Evolutionary conservation across 192 early-diverging fungal genomes (phyloP).

Genomic region (Backusella tarrabulga): DNA sequence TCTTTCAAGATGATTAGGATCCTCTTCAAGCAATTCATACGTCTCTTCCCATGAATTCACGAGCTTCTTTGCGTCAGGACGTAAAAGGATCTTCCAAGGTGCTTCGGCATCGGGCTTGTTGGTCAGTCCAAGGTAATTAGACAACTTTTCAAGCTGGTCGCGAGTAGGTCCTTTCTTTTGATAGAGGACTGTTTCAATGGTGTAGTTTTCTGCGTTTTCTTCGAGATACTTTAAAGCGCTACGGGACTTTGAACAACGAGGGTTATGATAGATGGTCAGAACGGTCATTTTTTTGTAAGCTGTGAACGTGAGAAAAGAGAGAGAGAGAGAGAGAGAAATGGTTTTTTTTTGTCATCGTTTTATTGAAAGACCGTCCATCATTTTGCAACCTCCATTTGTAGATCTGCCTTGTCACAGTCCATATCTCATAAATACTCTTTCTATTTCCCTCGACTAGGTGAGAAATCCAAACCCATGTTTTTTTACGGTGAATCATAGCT

Average conservation of each 20-base stretch:
- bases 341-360: background rate
- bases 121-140: conserved; percentile 18
- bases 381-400: too few relatives aligned
- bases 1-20: conserved; percentile 28
- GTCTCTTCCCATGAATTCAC: conserved; percentile 9
- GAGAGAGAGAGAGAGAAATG: background rate
- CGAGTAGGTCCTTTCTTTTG: conserved; percentile 19
- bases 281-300: background rate
- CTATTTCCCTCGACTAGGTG: too few relatives aligned
- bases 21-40: conserved; percentile 14
- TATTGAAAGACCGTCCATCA: background rate
- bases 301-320: background rate
- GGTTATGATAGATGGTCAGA: conserved; percentile 38
- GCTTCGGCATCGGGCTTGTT: conserved; percentile 1
- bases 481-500: too few relatives aligned
- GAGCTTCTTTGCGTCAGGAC: conserved; percentile 32
- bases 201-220: background rate
- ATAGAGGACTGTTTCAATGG: conserved; percentile 26
- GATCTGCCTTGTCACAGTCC: too few relatives aligned
- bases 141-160: conserved; percentile 18
- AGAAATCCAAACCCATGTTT: too few relatives aligned
- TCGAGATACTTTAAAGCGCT: conserved; percentile 19
- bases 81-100: conserved; percentile 25
- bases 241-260: conserved; percentile 32
- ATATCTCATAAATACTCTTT: too few relatives aligned